phyloP scores from a whole-genome alignment of 208 protist genomes.

The Trichomonas gallinae region DNA sequence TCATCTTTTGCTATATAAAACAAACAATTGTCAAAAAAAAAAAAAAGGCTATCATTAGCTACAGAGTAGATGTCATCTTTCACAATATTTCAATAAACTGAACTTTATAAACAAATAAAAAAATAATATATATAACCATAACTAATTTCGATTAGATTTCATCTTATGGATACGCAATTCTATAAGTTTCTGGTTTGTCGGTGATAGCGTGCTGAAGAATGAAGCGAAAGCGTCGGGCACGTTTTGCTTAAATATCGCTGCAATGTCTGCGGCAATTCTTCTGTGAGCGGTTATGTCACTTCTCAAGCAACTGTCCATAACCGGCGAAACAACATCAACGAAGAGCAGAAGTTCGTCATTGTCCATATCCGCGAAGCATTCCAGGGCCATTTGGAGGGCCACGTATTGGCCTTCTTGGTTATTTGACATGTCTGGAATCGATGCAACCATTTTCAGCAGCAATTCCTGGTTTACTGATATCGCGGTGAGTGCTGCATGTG shows the following conservation, averaged over 20 bases:
- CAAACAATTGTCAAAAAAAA: no score
- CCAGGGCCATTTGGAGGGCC: neutral
- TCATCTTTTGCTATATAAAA: no score
- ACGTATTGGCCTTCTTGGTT: neutral
- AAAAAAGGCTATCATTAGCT: no score
- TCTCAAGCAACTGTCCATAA: neutral
- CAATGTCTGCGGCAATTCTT: neutral
- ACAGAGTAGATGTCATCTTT: no score
- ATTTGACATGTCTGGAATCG: neutral
- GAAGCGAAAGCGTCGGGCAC: neutral
- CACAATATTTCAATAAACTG: no score
- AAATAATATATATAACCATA: neutral
- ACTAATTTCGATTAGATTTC: neutral
- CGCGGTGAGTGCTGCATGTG: neutral
- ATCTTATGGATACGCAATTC: neutral
- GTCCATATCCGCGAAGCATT: neutral
- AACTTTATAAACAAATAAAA: neutral
- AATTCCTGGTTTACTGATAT: neutral
- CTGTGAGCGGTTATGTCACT: neutral
- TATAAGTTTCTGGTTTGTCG: neutral
- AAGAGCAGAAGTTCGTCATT: neutral
- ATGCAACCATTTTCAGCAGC: neutral
- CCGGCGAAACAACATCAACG: neutral
- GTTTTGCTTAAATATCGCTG: neutral
- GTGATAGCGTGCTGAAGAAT: neutral